These are phyloP conservation scores for Simmondsia chinensis DNA, from an alignment of 148 eudicot species.

Conservation along the genomic window DNA sequence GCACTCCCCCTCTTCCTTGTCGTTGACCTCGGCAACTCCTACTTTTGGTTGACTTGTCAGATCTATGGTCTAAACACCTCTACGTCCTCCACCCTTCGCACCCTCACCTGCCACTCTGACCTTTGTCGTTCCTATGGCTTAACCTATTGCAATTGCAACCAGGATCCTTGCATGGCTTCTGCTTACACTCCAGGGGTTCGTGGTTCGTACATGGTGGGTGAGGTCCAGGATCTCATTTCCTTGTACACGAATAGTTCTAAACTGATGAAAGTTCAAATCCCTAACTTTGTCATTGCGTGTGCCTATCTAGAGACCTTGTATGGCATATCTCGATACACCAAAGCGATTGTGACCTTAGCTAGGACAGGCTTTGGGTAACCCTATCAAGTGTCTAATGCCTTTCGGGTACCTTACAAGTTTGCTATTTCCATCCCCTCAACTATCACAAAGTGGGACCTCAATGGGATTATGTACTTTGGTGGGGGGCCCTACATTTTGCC, in stretches of 20 bases:
- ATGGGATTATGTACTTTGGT: conserved; percentile 27
- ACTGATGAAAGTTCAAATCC: too few relatives aligned
- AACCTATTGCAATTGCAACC: too few relatives aligned
- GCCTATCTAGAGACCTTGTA: conserved; percentile 12
- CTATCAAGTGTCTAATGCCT: conserved; percentile 1
- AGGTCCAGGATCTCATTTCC: background rate
- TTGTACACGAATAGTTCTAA: too few relatives aligned
- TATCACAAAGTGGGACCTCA: background rate
- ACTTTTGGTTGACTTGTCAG: background rate
- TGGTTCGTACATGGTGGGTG: too few relatives aligned
- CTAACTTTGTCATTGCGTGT: conserved; percentile 20
- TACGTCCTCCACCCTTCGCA: background rate
- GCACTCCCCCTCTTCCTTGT: background rate
- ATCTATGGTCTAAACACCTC: background rate
- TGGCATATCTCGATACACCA: conserved; percentile 6
- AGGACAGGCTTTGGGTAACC: conserved; percentile 8
- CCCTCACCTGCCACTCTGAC: background rate
- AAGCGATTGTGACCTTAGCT: conserved; percentile 10
- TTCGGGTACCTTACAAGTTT: conserved; percentile 6
- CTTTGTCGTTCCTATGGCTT: background rate
- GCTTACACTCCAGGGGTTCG: too few relatives aligned
- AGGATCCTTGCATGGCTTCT: too few relatives aligned
- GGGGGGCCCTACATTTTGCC: conserved; percentile 28
- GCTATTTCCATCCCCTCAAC: conserved; percentile 14
- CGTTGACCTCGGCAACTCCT: background rate